Conservation (phyloP, 2,329 filamentous ascomycete species). For the Cladosporium velox region DNA sequence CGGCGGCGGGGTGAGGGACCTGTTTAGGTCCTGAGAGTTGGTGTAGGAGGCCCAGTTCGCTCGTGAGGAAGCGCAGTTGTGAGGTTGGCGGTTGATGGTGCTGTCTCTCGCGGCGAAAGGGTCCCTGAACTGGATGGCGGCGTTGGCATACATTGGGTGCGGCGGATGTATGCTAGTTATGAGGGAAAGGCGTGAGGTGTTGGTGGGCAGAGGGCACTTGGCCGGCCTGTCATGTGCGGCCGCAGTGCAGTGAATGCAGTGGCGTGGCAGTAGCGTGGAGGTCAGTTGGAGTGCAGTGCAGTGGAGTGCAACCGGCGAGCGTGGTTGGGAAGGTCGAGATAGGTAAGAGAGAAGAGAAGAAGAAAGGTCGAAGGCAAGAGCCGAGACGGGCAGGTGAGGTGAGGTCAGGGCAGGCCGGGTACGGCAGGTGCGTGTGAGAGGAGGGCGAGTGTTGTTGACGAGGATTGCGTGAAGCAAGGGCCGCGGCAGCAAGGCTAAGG, state of each 20-base stretch:
- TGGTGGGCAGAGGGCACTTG: constrained; percentile 11
- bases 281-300: not conserved
- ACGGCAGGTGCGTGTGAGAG: not conserved
- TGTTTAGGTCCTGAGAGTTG: constrained; percentile 25
- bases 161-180: constrained; percentile 26
- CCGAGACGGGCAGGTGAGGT: not conserved
- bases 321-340: constrained; percentile 4
- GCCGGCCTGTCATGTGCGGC: constrained; percentile 21
- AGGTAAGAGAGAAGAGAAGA: not conserved
- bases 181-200: constrained; percentile 18
- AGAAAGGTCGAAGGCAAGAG: constrained; percentile 7
- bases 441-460: constrained; percentile 18
- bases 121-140: constrained; percentile 38
- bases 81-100: constrained; percentile 24
- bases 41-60: constrained; percentile 23
- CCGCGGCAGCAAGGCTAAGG: constrained; percentile 15
- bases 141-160: constrained; percentile 38
- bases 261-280: constrained; percentile 4
- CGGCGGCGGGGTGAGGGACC: constrained; percentile 39
- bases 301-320: not conserved
- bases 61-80: constrained; percentile 5
- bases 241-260: constrained; percentile 5
- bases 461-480: constrained; percentile 19
- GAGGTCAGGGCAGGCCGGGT: constrained; percentile 12
- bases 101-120: constrained; percentile 37